Evolutionary conservation across 495 filamentous ascomycete genomes (phyloP).

Genomic region (Annulohypoxylon stygium): DNA sequence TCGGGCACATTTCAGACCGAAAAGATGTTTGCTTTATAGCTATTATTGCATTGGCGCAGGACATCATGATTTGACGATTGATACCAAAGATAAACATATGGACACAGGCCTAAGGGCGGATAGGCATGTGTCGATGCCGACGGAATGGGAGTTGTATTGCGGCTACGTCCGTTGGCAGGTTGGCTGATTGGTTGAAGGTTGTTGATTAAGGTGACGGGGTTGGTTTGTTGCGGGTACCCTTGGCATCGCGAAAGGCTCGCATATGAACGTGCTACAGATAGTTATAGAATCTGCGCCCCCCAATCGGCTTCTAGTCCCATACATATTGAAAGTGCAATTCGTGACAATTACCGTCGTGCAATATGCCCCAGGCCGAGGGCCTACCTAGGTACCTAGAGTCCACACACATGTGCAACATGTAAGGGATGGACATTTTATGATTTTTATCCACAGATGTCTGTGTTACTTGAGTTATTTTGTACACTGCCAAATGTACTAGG

Average conservation of each 20-base stretch:
- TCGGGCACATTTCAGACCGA: constrained; percentile 11
- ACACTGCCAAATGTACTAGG: too few species aligned
- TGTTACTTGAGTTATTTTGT: too few species aligned
- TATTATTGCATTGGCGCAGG: constrained; percentile 9
- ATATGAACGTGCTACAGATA: neutral
- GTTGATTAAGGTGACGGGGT: neutral
- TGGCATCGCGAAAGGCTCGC: neutral
- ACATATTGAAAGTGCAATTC: neutral
- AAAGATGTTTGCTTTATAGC: constrained; percentile 7
- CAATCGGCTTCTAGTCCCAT: neutral
- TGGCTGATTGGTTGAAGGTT: neutral
- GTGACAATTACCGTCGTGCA: neutral
- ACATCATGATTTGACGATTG: neutral
- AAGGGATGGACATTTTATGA: neutral
- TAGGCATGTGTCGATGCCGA: neutral
- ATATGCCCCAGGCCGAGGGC: neutral
- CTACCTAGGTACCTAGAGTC: neutral
- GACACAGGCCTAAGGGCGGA: neutral
- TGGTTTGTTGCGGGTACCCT: constrained; percentile 11
- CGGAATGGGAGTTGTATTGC: neutral
- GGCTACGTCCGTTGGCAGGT: neutral
- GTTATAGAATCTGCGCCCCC: neutral
- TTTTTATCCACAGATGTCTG: too few species aligned
- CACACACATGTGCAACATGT: neutral
- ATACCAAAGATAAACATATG: neutral